Conservation (phyloP, 1,284 basidiomycete species). For the Inonotus hispidus region DNA sequence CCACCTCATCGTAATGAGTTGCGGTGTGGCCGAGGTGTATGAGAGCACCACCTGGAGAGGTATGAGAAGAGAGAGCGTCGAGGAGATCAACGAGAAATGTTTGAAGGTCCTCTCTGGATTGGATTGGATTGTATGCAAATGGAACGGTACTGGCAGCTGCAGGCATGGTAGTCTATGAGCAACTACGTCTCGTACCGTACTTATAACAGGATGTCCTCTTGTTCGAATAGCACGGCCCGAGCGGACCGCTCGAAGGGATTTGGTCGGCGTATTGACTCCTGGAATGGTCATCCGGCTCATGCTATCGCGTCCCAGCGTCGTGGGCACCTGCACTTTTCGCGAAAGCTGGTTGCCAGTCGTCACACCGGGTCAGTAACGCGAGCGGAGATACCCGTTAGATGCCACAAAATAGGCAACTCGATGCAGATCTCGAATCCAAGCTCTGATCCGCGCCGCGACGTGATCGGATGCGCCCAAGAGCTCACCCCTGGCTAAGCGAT, state of each 20-base stretch:
- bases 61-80: slow-evolving; percentile 61
- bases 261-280: no score
- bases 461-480: background rate
- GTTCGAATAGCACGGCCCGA: background rate
- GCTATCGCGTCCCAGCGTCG: no score
- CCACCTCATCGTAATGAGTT: slow-evolving; percentile 70
- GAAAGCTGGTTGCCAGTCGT: no score
- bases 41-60: slow-evolving; percentile 66
- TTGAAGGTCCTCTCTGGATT: slow-evolving; percentile 53
- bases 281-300: no score
- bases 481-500: no score
- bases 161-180: slow-evolving; percentile 5
- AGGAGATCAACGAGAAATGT: slow-evolving; percentile 54
- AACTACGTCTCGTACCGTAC: background rate
- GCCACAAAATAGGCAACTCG: no score
- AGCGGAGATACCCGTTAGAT: no score
- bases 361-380: no score
- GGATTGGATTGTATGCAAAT: slow-evolving; percentile 52
- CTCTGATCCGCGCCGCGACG: no score
- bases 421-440: no score
- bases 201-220: background rate
- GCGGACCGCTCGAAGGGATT: background rate
- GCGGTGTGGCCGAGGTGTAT: slow-evolving; percentile 68
- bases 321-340: no score
- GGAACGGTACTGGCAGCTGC: slow-evolving; percentile 29